Percentiles rank a stretch among this genome's conserved stretches.
Evolutionary conservation across 1,284 basidiomycete genomes (phyloP).

Genomic region (Ceratobasidium sp.): DNA sequence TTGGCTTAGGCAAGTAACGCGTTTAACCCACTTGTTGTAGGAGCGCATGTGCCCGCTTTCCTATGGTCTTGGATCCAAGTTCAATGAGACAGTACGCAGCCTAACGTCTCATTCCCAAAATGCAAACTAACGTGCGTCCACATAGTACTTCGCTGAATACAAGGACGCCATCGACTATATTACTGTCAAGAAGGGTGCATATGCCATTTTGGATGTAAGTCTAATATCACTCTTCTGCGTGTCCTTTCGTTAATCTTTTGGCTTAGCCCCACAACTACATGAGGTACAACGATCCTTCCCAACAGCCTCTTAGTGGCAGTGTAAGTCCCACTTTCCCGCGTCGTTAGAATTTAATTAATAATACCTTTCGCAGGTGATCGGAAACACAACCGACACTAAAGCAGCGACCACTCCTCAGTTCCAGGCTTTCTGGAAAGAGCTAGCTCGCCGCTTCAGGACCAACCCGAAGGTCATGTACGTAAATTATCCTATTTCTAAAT

Average conservation of each 20-base stretch:
- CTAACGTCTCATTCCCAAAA: too few species aligned
- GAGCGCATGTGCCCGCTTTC: constrained; percentile 63
- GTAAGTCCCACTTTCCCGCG: constrained; percentile 55
- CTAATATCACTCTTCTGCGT: too few species aligned
- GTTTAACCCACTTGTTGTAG: not conserved
- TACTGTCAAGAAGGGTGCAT: constrained; percentile 60
- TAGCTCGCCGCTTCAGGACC: constrained; percentile 50
- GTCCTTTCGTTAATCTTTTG: too few species aligned
- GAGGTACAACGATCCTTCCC: constrained; percentile 62
- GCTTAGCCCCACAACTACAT: constrained; percentile 64
- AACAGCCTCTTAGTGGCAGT: constrained; percentile 62
- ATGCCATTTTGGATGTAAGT: constrained; percentile 59
- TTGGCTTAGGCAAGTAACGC: not conserved
- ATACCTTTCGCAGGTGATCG: constrained; percentile 59
- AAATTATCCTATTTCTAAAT: not conserved
- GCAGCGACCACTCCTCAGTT: constrained; percentile 61
- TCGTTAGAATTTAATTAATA: not conserved
- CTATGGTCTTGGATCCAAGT: constrained; percentile 60
- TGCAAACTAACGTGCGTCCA: constrained; percentile 4
- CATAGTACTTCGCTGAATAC: constrained; percentile 63
- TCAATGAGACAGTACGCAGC: constrained; percentile 63
- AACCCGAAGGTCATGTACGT: constrained; percentile 48
- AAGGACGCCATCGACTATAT: constrained; percentile 63
- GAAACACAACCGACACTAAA: constrained; percentile 61
- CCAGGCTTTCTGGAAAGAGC: constrained; percentile 51